Percentiles rank a stretch among this genome's conserved stretches.
phyloP scores from a whole-genome alignment of 192 early-diverging fungal genomes.

The Dissophora globulifera region DNA sequence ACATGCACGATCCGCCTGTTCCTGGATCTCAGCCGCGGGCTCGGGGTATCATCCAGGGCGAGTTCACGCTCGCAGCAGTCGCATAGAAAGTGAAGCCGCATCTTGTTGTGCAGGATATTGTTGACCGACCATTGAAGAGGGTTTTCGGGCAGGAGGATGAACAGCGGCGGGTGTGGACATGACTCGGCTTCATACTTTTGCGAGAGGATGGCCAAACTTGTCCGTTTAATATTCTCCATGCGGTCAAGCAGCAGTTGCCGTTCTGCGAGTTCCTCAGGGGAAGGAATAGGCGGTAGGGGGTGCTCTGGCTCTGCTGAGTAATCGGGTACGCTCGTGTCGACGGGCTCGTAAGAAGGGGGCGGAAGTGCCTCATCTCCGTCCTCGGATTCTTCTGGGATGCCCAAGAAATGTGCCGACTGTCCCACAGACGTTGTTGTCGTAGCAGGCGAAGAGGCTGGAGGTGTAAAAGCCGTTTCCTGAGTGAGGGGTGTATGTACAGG shows the following conservation, averaged over 20 bases:
- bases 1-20: conserved; percentile 32
- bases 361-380: not conserved
- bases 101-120: conserved; percentile 47
- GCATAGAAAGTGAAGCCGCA: conserved; percentile 43
- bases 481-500: conserved; percentile 2
- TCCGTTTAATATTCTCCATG: conserved; percentile 20
- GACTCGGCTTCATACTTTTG: conserved; percentile 32
- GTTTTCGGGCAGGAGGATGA: conserved; percentile 39
- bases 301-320: not conserved
- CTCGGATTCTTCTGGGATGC: conserved; percentile 8
- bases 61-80: conserved; percentile 36
- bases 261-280: conserved; percentile 27
- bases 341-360: conserved; percentile 11
- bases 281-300: not conserved
- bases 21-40: not conserved
- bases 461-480: too few relatives aligned
- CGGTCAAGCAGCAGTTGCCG: conserved; percentile 24
- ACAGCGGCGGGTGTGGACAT: conserved; percentile 36
- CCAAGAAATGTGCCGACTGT: not conserved
- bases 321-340: not conserved
- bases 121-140: conserved; percentile 23
- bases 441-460: not conserved
- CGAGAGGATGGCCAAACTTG: conserved; percentile 13
- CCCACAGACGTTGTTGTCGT: too few relatives aligned
- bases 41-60: not conserved